These are phyloP conservation scores for Eragrostis nindensis DNA, from an alignment of 176 grass and related monocot species.

Conservation along the genomic window DNA sequence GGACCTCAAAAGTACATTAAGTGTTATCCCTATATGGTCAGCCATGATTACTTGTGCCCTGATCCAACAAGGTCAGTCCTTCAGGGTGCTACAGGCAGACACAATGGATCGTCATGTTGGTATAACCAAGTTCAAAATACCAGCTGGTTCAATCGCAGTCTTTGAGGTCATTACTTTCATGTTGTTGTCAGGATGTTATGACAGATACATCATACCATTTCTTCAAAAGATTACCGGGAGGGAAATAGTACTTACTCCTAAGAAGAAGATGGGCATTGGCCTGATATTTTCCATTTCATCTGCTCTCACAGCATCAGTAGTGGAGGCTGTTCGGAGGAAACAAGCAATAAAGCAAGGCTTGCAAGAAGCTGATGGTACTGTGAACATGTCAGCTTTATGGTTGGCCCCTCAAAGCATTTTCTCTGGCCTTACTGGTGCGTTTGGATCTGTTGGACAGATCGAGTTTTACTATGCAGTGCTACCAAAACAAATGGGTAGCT, in stretches of 20 bases:
- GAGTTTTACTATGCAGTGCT: slow-evolving; percentile 49
- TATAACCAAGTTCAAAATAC: slow-evolving; percentile 23
- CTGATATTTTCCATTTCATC: slow-evolving; percentile 1
- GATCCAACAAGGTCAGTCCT: slow-evolving; percentile 16
- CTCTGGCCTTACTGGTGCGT: slow-evolving; percentile 25
- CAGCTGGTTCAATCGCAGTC: slow-evolving; percentile 30
- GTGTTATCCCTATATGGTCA: slow-evolving; percentile 49
- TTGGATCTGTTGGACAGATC: slow-evolving; percentile 37
- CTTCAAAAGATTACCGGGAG: slow-evolving; percentile 33
- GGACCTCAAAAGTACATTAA: slow-evolving; percentile 32
- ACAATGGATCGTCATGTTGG: slow-evolving; percentile 41
- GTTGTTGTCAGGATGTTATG: slow-evolving; percentile 41
- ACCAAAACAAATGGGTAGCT: slow-evolving; percentile 36
- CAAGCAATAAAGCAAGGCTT: slow-evolving; percentile 9
- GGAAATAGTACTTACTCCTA: slow-evolving; percentile 18
- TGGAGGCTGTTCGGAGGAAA: slow-evolving; percentile 26
- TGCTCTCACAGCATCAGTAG: not conserved
- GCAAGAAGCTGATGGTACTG: not conserved
- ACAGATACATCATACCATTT: slow-evolving; percentile 18
- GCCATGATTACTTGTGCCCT: slow-evolving; percentile 33
- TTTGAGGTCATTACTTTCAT: slow-evolving; percentile 39
- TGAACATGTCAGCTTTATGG: slow-evolving; percentile 50
- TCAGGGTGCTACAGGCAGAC: slow-evolving; percentile 43
- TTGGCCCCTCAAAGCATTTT: slow-evolving; percentile 35
- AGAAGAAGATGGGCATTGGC: slow-evolving; percentile 41